Conservation (phyloP, 345 rosid species). For the Linum trigynum region DNA sequence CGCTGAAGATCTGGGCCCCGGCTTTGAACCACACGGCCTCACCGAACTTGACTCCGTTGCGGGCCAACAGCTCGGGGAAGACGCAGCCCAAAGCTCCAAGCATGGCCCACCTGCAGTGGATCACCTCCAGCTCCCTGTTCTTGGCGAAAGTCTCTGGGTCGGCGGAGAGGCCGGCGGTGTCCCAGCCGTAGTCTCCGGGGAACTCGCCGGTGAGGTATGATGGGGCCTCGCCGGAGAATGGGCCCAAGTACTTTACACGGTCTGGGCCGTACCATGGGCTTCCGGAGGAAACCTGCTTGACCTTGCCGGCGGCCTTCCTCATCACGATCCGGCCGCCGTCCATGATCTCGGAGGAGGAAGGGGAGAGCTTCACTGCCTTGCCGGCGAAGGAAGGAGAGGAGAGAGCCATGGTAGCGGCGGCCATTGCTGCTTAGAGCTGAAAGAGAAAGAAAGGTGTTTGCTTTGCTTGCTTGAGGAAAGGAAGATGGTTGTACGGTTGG, state of each 20-base stretch:
- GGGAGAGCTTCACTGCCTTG: slow-evolving; percentile 1
- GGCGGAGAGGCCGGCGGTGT: slow-evolving; percentile 13
- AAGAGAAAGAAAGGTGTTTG: too few relatives aligned
- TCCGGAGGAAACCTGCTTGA: not conserved
- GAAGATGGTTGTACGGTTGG: not conserved
- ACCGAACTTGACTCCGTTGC: slow-evolving; percentile 18
- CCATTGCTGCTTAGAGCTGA: not conserved
- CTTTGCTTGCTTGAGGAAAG: not conserved
- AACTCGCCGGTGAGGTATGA: too few relatives aligned
- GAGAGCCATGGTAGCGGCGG: slow-evolving; percentile 6
- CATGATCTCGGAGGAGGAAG: not conserved
- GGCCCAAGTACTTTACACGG: slow-evolving; percentile 18
- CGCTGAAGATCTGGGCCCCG: slow-evolving; percentile 8
- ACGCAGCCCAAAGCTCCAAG: slow-evolving; percentile 19
- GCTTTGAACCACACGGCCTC: slow-evolving; percentile 17
- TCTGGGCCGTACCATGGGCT: not conserved
- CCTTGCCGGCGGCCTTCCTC: not conserved
- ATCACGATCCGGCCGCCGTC: not conserved
- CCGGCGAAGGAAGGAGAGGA: slow-evolving; percentile 4
- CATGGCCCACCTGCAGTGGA: too few relatives aligned
- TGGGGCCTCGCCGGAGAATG: not conserved
- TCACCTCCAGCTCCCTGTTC: too few relatives aligned
- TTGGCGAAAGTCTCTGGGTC: slow-evolving; percentile 6
- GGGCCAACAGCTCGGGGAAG: slow-evolving; percentile 16
- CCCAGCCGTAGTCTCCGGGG: slow-evolving; percentile 20